Evolutionary conservation across 78 protist genomes (phyloP).

Genomic region (Dictyostelium firmibasis): DNA sequence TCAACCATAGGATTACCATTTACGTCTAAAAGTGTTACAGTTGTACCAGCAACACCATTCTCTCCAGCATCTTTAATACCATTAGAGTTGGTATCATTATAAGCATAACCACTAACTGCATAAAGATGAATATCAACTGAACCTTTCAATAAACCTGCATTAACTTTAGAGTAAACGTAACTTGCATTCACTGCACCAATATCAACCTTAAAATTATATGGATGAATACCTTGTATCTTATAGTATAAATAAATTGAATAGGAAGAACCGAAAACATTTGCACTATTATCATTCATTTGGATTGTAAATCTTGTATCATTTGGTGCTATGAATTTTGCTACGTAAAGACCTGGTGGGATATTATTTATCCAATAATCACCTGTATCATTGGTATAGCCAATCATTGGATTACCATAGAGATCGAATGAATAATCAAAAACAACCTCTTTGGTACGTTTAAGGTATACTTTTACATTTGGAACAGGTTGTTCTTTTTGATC

Average conservation of each 20-base stretch:
- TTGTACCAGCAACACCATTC: not conserved
- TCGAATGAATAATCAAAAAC: not conserved
- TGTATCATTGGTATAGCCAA: not conserved
- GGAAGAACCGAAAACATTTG: conserved; percentile 2
- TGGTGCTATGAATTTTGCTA: conserved; percentile 18
- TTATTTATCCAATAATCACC: conserved; percentile 42
- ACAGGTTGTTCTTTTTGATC: conserved; percentile 17
- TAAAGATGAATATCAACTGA: not conserved
- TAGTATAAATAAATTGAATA: not conserved
- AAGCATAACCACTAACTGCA: conserved; percentile 22
- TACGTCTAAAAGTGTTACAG: not conserved
- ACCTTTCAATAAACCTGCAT: conserved; percentile 40
- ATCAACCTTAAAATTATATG: not conserved
- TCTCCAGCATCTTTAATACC: conserved; percentile 28
- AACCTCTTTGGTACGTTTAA: not conserved
- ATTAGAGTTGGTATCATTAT: conserved; percentile 8
- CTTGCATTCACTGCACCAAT: conserved; percentile 23
- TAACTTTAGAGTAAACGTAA: not conserved
- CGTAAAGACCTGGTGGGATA: conserved; percentile 23
- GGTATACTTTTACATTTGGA: not conserved
- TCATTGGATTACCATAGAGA: not conserved
- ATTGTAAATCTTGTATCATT: not conserved
- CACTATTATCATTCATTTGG: not conserved
- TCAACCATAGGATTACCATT: conserved; percentile 2
- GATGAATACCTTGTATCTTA: not conserved